These are phyloP conservation scores for Centella asiatica DNA, from an alignment of 129 eudicot species.

Conservation along the genomic window DNA sequence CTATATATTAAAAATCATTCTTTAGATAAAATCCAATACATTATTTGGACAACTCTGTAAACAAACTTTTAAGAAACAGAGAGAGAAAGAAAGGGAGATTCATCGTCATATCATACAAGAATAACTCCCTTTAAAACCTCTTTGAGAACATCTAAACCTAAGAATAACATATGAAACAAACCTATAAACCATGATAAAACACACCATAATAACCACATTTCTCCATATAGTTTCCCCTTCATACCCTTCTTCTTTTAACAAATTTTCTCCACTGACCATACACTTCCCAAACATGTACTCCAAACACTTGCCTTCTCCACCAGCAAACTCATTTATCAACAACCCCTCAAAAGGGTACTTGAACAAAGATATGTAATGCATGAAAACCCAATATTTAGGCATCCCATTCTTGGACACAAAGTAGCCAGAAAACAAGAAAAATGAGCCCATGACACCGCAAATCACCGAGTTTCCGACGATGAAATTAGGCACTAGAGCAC, in stretches of 20 bases:
- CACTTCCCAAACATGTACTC: slow-evolving; percentile 72
- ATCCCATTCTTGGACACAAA: slow-evolving; percentile 73
- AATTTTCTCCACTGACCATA: slow-evolving; percentile 64
- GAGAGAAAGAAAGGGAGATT: slow-evolving; percentile 5
- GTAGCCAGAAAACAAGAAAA: slow-evolving; percentile 90
- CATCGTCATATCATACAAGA: slow-evolving; percentile 14
- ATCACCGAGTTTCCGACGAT: slow-evolving; percentile 88
- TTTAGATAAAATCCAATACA: slow-evolving; percentile 11
- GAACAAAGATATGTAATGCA: slow-evolving; percentile 87
- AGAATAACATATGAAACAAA: slow-evolving; percentile 81
- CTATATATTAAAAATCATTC: too few relatives aligned
- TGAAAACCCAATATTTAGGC: slow-evolving; percentile 79
- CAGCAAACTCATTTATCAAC: slow-evolving; percentile 77
- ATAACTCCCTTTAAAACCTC: slow-evolving; percentile 43
- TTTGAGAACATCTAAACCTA: slow-evolving; percentile 75
- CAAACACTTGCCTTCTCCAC: slow-evolving; percentile 52
- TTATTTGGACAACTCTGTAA: background rate
- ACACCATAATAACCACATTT: slow-evolving; percentile 74
- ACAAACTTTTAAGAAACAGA: background rate
- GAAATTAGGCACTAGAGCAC: slow-evolving; percentile 88
- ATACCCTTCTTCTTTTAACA: slow-evolving; percentile 72
- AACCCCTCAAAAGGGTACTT: slow-evolving; percentile 98
- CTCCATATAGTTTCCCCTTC: slow-evolving; percentile 62
- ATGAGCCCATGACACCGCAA: slow-evolving; percentile 87
- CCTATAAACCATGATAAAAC: slow-evolving; percentile 85